phyloP scores from a whole-genome alignment of 805 yeast genomes.

The Kluyveromyces siamensis region DNA sequence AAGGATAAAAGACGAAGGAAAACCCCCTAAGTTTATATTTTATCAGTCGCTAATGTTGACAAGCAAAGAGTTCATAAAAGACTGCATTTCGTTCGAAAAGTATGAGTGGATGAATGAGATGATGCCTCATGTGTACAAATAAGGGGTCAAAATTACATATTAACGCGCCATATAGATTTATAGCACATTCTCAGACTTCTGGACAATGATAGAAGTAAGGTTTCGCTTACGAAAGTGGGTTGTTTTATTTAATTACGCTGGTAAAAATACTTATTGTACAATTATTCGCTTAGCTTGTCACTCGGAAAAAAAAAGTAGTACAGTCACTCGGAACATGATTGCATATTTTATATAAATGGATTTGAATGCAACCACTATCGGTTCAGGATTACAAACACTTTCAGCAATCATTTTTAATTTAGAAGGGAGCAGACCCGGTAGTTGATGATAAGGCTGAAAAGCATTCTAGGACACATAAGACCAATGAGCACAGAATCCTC shows the following conservation, averaged over 20 bases:
- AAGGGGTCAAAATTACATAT: background rate
- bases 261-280: too few relatives aligned
- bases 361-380: background rate
- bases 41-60: slow-evolving; percentile 83
- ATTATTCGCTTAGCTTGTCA: too few relatives aligned
- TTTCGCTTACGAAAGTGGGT: too few relatives aligned
- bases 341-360: too few relatives aligned
- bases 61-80: slow-evolving; percentile 80
- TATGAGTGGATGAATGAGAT: slow-evolving; percentile 66
- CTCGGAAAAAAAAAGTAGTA: too few relatives aligned
- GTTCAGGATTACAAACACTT: background rate
- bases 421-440: background rate
- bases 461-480: slow-evolving; percentile 2
- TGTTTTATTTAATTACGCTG: too few relatives aligned
- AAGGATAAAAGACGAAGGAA: slow-evolving; percentile 34
- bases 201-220: background rate
- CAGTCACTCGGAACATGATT: too few relatives aligned
- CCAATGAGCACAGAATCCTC: slow-evolving; percentile 12
- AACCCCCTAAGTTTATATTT: slow-evolving; percentile 64
- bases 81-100: slow-evolving; percentile 59
- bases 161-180: background rate
- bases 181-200: slow-evolving; percentile 1
- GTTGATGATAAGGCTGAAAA: background rate
- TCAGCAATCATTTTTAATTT: background rate
- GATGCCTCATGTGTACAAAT: slow-evolving; percentile 51